A percentile compares a stretch with the other conserved stretches of the same genome.
Evolutionary conservation across 306 rosid genomes (phyloP).

Genomic region (Nissolia schottii): DNA sequence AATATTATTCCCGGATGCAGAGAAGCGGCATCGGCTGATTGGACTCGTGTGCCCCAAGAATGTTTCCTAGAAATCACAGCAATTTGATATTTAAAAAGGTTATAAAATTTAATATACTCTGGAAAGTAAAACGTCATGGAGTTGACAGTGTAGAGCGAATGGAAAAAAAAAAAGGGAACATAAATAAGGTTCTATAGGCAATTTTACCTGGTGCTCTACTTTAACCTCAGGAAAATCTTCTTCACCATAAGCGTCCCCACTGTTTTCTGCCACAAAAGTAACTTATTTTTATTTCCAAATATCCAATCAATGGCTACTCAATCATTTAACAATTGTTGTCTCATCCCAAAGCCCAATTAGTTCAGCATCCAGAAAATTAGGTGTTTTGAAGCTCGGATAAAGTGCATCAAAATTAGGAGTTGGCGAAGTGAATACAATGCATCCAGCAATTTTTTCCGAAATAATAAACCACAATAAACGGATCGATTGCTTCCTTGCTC

Average conservation of each 20-base stretch:
- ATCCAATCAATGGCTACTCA: constrained; percentile 16
- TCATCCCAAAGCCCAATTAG: background rate
- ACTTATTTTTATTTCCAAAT: constrained; percentile 9
- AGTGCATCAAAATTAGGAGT: background rate
- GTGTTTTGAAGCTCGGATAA: background rate
- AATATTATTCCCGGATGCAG: constrained; percentile 90
- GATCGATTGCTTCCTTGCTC: background rate
- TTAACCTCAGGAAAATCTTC: constrained; percentile 88
- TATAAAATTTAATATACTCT: constrained; percentile 20
- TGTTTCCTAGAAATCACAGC: constrained; percentile 69
- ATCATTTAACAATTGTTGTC: background rate
- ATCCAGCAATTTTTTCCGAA: background rate
- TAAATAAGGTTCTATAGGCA: background rate
- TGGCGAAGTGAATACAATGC: background rate
- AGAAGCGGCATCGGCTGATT: constrained; percentile 85
- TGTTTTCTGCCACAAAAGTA: constrained; percentile 52
- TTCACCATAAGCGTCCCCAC: constrained; percentile 45
- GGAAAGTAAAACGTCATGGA: background rate
- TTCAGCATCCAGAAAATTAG: constrained; percentile 11
- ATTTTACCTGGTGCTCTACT: constrained; percentile 81
- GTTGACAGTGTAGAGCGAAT: background rate
- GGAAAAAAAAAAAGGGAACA: background rate
- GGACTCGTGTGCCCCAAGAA: constrained; percentile 96
- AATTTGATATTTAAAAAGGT: constrained; percentile 29
- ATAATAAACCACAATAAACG: background rate